Conservation (phyloP, 768 basidiomycete genomes). For the Chalciporus pseudorubinellus region DNA sequence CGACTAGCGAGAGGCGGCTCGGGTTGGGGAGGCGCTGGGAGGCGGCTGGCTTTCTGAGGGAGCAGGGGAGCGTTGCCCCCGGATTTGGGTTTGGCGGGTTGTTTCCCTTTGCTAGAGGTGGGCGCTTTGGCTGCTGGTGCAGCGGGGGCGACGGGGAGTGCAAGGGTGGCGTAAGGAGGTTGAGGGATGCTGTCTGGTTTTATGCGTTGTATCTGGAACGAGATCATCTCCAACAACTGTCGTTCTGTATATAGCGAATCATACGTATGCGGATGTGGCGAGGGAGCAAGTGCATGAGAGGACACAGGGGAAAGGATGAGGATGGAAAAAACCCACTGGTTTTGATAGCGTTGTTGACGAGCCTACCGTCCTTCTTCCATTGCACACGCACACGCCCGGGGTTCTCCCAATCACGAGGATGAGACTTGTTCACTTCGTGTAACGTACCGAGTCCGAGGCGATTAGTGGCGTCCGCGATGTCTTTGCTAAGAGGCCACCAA, state of each 20-base stretch:
- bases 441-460: slow-evolving; percentile 75
- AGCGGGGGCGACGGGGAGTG: slow-evolving; percentile 27
- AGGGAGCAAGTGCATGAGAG: background rate
- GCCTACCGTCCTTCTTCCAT: slow-evolving; percentile 77
- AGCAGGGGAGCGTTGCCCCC: slow-evolving; percentile 31
- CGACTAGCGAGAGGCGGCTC: slow-evolving; percentile 70
- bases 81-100: slow-evolving; percentile 46
- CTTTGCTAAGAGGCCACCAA: slow-evolving; percentile 95
- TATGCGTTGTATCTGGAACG: slow-evolving; percentile 65
- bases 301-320: background rate
- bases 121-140: slow-evolving; percentile 32
- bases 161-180: slow-evolving; percentile 52
- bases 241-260: slow-evolving; percentile 54
- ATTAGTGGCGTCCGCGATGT: slow-evolving; percentile 82
- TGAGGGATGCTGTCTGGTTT: slow-evolving; percentile 71
- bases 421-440: slow-evolving; percentile 86
- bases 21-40: slow-evolving; percentile 77
- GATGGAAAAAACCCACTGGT: slow-evolving; percentile 56
- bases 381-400: slow-evolving; percentile 93
- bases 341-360: slow-evolving; percentile 66
- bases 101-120: slow-evolving; percentile 48
- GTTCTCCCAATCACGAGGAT: slow-evolving; percentile 98
- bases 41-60: slow-evolving; percentile 35
- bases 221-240: slow-evolving; percentile 71
- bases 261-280: background rate